Percentiles rank a stretch among this genome's conserved stretches.
These are phyloP conservation scores for Caryopteris hybrid DNA, from an alignment of 305 asterid species.

Conservation along the genomic window DNA sequence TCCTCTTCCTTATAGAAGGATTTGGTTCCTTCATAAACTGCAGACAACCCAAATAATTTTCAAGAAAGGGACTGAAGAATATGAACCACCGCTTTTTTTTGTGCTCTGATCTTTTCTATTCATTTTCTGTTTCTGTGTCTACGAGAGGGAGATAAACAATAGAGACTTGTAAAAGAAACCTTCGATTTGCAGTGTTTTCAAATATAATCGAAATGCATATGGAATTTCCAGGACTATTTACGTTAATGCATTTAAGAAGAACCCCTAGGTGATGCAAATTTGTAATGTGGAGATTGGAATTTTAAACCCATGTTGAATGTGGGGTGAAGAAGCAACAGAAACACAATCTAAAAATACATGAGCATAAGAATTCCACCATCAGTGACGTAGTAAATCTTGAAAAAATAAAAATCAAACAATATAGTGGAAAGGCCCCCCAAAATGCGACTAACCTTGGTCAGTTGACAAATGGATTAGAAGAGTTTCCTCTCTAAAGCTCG, in stretches of 20 bases:
- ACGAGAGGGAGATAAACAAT: not conserved
- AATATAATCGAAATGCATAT: constrained; percentile 1
- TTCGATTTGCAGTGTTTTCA: not conserved
- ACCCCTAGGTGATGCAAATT: not conserved
- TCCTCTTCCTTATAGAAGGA: constrained; percentile 88
- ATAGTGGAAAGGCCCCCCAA: not conserved
- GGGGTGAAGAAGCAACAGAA: not conserved
- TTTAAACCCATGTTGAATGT: not conserved
- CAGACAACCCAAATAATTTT: constrained; percentile 21
- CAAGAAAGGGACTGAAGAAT: not conserved
- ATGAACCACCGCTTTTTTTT: not conserved
- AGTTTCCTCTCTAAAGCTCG: constrained; percentile 42
- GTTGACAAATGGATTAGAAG: constrained; percentile 87
- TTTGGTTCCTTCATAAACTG: constrained; percentile 93
- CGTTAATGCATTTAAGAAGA: not conserved
- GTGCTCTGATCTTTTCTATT: not conserved
- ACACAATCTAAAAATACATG: not conserved
- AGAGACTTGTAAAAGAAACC: not conserved
- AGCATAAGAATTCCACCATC: not conserved
- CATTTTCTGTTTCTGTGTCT: not conserved
- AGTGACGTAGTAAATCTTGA: not conserved
- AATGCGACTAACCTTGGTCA: constrained; percentile 68
- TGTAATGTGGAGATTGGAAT: not conserved
- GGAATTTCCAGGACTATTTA: not conserved
- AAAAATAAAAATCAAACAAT: not conserved